Percentiles rank a stretch among this genome's conserved stretches.
phyloP scores from a whole-genome alignment of 2,329 filamentous ascomycete species.

The Fusarium temperatum region DNA sequence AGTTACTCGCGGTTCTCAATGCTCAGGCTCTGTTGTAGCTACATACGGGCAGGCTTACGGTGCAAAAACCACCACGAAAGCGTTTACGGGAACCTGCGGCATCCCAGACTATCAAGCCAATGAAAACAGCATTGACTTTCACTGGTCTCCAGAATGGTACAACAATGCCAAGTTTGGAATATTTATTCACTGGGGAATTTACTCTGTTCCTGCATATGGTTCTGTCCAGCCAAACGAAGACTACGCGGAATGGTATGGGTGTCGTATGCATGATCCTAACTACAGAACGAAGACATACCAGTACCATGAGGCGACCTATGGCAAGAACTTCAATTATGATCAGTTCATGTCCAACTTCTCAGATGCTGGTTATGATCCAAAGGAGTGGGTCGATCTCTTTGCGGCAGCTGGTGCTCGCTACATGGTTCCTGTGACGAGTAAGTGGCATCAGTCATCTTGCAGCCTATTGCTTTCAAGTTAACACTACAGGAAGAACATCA shows the following conservation, averaged over 20 bases:
- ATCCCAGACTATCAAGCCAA: background rate
- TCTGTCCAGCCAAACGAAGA: background rate
- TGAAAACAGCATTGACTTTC: background rate
- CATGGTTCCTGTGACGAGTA: background rate
- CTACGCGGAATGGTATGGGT: background rate
- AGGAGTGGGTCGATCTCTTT: background rate
- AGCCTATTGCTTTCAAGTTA: background rate
- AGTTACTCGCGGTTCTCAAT: background rate
- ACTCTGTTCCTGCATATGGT: background rate
- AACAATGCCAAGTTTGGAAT: background rate
- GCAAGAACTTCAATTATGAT: background rate
- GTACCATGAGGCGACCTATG: background rate
- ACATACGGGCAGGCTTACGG: background rate
- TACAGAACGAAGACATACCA: background rate
- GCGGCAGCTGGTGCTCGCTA: background rate
- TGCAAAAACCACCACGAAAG: rapidly evolving
- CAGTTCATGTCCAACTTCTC: background rate
- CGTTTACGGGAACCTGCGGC: background rate
- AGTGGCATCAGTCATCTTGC: background rate
- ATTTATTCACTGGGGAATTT: background rate
- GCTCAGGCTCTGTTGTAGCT: background rate
- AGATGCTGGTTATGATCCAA: background rate
- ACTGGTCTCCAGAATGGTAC: background rate
- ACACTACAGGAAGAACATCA: background rate
- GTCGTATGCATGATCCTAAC: background rate